These are phyloP conservation scores for Sphaerulina vaccinii DNA, from an alignment of 2,329 filamentous ascomycete genomes.

Conservation along the genomic window DNA sequence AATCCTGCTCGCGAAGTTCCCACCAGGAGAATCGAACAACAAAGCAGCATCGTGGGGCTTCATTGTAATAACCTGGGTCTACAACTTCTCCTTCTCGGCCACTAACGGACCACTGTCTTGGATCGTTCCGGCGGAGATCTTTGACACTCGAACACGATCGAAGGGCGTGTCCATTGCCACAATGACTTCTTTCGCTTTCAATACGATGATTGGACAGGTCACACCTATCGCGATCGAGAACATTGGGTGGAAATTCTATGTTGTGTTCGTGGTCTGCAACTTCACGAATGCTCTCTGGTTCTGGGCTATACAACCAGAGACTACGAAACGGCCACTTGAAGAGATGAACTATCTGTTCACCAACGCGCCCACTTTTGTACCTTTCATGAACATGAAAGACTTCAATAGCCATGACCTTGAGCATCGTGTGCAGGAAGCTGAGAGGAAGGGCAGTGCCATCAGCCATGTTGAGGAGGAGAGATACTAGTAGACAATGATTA, in stretches of 20 bases:
- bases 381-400: constrained; percentile 54
- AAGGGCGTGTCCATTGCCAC: constrained; percentile 75
- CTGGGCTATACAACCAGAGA: constrained; percentile 63
- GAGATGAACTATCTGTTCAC: constrained; percentile 66
- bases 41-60: constrained; percentile 67
- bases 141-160: constrained; percentile 68
- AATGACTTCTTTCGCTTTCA: constrained; percentile 70
- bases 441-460: constrained; percentile 48
- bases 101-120: constrained; percentile 68
- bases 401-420: constrained; percentile 60
- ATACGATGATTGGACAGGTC: constrained; percentile 71
- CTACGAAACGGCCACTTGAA: constrained; percentile 62
- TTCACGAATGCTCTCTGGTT: constrained; percentile 68
- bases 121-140: constrained; percentile 47
- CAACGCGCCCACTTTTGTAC: constrained; percentile 61
- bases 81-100: constrained; percentile 73
- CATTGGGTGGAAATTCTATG: constrained; percentile 58
- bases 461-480: constrained; percentile 25
- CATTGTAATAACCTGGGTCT: constrained; percentile 74
- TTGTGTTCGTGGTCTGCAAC: constrained; percentile 67
- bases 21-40: constrained; percentile 54
- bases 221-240: constrained; percentile 60
- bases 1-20: constrained; percentile 58
- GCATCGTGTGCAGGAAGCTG: constrained; percentile 57
- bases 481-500: neutral